These are phyloP conservation scores for Dactylorhiza incarnata DNA, from an alignment of 106 monocot genomes.

Conservation along the genomic window DNA sequence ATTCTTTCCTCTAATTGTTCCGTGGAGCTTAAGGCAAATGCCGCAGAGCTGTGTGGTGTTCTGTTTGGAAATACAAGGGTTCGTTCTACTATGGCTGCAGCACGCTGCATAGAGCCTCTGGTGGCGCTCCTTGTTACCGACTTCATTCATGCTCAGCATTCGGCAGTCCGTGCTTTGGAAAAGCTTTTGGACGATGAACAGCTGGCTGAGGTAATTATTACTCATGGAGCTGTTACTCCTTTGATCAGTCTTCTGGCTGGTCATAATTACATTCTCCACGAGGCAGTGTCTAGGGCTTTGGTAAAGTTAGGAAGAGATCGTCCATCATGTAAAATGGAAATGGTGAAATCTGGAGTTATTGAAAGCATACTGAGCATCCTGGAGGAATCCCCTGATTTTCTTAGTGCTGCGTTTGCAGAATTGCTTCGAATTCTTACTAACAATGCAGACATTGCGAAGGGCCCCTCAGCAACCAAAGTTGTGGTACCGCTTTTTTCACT, in stretches of 20 bases:
- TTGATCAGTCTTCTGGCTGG: conserved; percentile 76
- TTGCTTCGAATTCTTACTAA: conserved; percentile 93
- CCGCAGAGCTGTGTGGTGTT: conserved; percentile 88
- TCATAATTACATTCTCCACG: conserved; percentile 73
- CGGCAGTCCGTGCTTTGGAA: conserved; percentile 84
- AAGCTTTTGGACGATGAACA: conserved; percentile 94
- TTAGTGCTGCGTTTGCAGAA: conserved; percentile 76
- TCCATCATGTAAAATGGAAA: conserved; percentile 88
- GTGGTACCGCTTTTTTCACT: conserved; percentile 69
- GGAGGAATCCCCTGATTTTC: conserved; percentile 83
- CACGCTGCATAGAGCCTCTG: conserved; percentile 85
- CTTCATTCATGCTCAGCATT: conserved; percentile 58
- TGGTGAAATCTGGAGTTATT: conserved; percentile 89
- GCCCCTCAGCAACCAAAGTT: conserved; percentile 76
- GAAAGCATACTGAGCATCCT: conserved; percentile 82
- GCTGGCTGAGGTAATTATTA: conserved; percentile 70
- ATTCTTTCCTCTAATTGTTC: conserved; percentile 85
- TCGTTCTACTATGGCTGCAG: conserved; percentile 76
- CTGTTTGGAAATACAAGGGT: conserved; percentile 87
- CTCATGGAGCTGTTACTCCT: conserved; percentile 82
- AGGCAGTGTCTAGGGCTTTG: conserved; percentile 72
- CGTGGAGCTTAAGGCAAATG: conserved; percentile 85
- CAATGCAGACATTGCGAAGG: conserved; percentile 91
- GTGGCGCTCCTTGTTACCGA: conserved; percentile 65
- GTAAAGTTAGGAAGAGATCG: conserved; percentile 88